These are phyloP conservation scores for Solanum tarapatanum DNA, from an alignment of 257 asterid species.

Conservation along the genomic window DNA sequence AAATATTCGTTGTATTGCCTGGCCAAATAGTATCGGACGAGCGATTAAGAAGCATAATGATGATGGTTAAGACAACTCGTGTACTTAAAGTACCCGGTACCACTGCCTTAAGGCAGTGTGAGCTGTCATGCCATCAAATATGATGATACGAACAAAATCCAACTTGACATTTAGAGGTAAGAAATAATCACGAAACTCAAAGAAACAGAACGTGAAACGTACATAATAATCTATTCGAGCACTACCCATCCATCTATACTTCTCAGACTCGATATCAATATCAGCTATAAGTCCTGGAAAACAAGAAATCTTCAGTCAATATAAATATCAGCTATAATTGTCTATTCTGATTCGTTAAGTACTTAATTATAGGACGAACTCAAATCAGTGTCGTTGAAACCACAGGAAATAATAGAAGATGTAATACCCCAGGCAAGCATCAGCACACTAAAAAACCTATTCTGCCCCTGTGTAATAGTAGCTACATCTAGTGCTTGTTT, in stretches of 20 bases:
- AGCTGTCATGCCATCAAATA: not conserved
- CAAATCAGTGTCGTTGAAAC: not conserved
- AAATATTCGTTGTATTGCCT: conserved; percentile 74
- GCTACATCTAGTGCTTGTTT: conserved; percentile 74
- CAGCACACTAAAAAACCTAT: conserved; percentile 58
- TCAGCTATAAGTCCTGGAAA: conserved; percentile 88
- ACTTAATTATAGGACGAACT: not conserved
- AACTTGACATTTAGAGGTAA: not conserved
- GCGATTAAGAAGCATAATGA: not conserved
- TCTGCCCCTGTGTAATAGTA: conserved; percentile 60
- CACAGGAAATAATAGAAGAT: not conserved
- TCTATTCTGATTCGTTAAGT: not conserved
- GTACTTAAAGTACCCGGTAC: not conserved
- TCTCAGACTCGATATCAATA: conserved; percentile 94
- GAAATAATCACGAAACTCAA: not conserved
- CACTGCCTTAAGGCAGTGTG: not conserved
- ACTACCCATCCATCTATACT: conserved; percentile 98
- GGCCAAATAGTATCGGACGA: conserved; percentile 8
- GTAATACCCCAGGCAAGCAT: conserved; percentile 95
- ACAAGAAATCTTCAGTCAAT: not conserved
- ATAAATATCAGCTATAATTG: conserved; percentile 74
- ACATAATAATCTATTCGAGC: conserved; percentile 53
- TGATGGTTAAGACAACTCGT: not conserved
- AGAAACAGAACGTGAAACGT: not conserved
- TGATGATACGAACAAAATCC: not conserved